A percentile compares a stretch with the other conserved stretches of the same genome.
phyloP scores from a whole-genome alignment of 2,329 filamentous ascomycete genomes.

The Gnomoniopsis sp. region DNA sequence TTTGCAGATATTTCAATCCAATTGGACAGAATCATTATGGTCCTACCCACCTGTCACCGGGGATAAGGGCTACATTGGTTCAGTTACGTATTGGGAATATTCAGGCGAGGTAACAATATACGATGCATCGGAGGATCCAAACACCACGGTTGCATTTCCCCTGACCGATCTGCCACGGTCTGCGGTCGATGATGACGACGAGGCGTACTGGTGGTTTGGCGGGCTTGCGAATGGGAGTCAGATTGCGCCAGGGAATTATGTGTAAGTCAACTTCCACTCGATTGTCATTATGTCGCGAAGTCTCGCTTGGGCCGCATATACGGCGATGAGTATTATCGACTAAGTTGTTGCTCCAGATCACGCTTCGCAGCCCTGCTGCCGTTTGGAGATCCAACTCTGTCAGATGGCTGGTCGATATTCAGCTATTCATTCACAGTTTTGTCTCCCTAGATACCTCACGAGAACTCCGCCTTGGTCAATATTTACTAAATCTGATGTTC shows the following conservation, averaged over 20 bases:
- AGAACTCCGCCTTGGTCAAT: too few species aligned
- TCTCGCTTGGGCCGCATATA: not conserved
- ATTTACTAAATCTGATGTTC: not conserved
- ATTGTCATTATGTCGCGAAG: not conserved
- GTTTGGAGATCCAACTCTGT: conserved; percentile 1
- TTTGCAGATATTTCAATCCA: conserved; percentile 22
- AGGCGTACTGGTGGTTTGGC: conserved; percentile 13
- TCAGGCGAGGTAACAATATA: conserved; percentile 4
- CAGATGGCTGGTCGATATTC: conserved; percentile 5
- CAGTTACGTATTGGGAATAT: conserved; percentile 9
- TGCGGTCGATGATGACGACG: not conserved
- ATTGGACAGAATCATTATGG: conserved; percentile 26
- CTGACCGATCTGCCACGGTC: conserved; percentile 2
- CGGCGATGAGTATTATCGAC: not conserved
- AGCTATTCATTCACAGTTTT: conserved; percentile 5
- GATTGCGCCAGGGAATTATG: conserved; percentile 4
- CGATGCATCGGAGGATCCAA: conserved; percentile 4
- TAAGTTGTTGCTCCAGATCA: not conserved
- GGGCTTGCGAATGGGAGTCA: conserved; percentile 7
- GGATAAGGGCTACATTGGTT: conserved; percentile 20
- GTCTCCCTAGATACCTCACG: not conserved
- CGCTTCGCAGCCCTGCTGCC: conserved; percentile 12
- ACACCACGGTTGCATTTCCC: conserved; percentile 6
- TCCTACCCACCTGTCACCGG: conserved; percentile 27
- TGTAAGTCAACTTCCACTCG: not conserved